These are phyloP conservation scores for Pulveroboletus sp. DNA, from an alignment of 768 basidiomycete genomes.

Conservation along the genomic window DNA sequence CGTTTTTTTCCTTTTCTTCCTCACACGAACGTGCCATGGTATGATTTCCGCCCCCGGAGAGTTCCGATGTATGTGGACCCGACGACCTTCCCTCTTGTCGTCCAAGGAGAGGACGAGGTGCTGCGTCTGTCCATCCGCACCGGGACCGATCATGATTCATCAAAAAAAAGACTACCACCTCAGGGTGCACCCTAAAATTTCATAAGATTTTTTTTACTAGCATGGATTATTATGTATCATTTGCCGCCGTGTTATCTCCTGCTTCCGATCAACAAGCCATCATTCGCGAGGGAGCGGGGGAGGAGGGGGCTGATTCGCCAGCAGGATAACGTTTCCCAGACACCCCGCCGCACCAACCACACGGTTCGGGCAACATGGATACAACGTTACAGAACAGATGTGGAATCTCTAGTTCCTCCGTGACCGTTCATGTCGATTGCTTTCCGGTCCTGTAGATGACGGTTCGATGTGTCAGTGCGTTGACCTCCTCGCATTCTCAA, in stretches of 20 bases:
- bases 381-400: conserved; percentile 21
- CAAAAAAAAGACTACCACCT: conserved; percentile 10
- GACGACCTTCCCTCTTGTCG: conserved; percentile 8
- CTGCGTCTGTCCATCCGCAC: conserved; percentile 9
- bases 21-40: conserved; percentile 1
- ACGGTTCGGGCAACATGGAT: conserved; percentile 15
- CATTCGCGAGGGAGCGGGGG: neutral
- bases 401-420: conserved; percentile 11
- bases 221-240: conserved; percentile 30
- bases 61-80: conserved; percentile 12
- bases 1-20: too few relatives aligned
- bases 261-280: conserved; percentile 23
- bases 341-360: conserved; percentile 10
- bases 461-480: neutral
- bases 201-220: conserved; percentile 19
- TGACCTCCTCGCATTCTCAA: conserved; percentile 9
- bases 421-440: conserved; percentile 1
- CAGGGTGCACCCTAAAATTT: conserved; percentile 32
- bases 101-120: neutral
- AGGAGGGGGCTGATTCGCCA: conserved; percentile 6
- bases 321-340: conserved; percentile 18
- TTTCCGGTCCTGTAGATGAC: neutral
- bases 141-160: conserved; percentile 10
- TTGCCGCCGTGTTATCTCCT: conserved; percentile 16
- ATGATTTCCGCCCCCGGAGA: conserved; percentile 17